Base-by-base conservation (phyloP, 169 alveolate genomes). In the Besnoitia besnoiti region DNA sequence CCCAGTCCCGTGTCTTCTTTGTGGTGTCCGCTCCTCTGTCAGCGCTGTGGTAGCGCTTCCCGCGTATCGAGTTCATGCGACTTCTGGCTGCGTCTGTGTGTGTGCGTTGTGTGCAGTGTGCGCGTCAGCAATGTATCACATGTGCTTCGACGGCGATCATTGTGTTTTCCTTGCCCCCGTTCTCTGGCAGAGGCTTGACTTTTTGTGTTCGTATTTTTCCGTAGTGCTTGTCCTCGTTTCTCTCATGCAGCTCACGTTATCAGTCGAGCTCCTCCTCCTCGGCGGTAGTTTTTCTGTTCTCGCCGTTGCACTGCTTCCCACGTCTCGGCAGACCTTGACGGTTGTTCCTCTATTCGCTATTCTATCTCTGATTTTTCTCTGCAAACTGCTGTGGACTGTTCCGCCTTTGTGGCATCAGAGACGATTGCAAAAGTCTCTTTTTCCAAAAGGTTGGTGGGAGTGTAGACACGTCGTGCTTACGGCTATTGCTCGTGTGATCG, bases 71-170 rank as follows among this genome's bases (percentile, higher is more conserved):
- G n/a, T n/a, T n/a, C n/a, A n/a, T 55, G 30, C 30, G 27, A n/a
- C 30, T 5, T 55, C 3, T n/a, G n/a, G 30, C 30, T 19, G 67
- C 27, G 33, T 55, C 30, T 55, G 67, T 55, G 67, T 55, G 67
- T 55, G 67, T 49, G 59, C 67, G 67, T n/a, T 51, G n/a, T 51
- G 14, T 73, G 40, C 82, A 73, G 82, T 73, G 82, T 19, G 10
- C 8, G 82, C 82, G 82, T 73, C 82, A 1, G 14, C 82, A 7
- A 35, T 73, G 47, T 73, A 73, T n/a, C 82, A 73, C 82, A 16
- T 73, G 46, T 73, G 82, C 46, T 73, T 73, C 24, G 82, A 73
- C 44, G 82, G 82, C 46, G 82, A 73, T n/a, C 14, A 42, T 19
- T 73, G 82, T 37, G 16, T 73, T n/a, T 24, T 73, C n/a, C 44